Base-by-base conservation (phyloP, 2,329 filamentous ascomycete genomes). In the Xylariaceae sp. region DNA sequence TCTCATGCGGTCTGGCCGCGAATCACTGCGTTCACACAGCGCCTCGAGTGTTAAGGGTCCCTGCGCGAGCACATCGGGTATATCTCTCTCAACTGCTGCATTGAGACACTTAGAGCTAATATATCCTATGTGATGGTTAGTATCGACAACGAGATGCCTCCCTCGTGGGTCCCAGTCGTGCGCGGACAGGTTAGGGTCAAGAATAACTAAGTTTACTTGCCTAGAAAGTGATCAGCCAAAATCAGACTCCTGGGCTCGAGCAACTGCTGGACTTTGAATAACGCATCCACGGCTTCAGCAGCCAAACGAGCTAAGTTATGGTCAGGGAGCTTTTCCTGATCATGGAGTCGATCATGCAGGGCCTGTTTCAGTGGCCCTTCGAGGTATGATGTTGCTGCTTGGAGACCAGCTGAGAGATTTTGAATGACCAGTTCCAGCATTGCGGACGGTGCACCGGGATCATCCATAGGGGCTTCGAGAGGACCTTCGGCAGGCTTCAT, bases 1-100 rank as follows among this genome's bases (percentile, higher is more conserved):
- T 2, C 57, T 23, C 3, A 75, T 60, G 3, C 71, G 64, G 36
- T 69, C 64, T 8, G 51, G 33, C 7, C 62, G 62, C 6, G 67
- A 57, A 15, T 32, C 9, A 13, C 16, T 45, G 15, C n/a, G 27
- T 6, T 39, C 30, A 8, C 64, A 62, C 5, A 70, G 58, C 6
- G 61, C 40, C 4, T 24, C 15, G 2, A 68, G 35, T 5, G 57
- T 58, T 42, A 59, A 59, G 2, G 62, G 57, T 3, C 65, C 60
- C 2, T 53, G 11, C 1, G 29, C 9, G 0, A 74, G 66, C 10
- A 62, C 44, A 50, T 75, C 71, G 2, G 70, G 61, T 10, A 75
- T 56, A 2, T 56, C 37, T 6, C 64, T 43, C 13, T 71, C 59
- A 1, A 72, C 69, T 6, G 65, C 70, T 0, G 69, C 66, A 11